These are phyloP conservation scores for Poterioochromonas sp. DNA, from an alignment of 352 stramenopile species.

Conservation along the genomic window DNA sequence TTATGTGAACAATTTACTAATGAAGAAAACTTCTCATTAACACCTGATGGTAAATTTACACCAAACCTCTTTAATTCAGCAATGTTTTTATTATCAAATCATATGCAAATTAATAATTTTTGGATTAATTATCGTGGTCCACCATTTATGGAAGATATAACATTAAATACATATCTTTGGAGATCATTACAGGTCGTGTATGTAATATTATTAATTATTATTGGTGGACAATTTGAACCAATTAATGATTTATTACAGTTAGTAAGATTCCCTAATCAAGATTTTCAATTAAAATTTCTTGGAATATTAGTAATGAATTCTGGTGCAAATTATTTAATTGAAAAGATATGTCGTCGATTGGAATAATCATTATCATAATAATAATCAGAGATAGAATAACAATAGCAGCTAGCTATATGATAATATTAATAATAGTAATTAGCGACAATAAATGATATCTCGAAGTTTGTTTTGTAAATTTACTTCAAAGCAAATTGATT, in stretches of 20 bases:
- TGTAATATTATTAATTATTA: slow-evolving; percentile 47
- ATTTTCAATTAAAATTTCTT: background rate
- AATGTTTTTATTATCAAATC: slow-evolving; percentile 90
- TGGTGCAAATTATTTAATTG: background rate
- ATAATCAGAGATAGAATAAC: too few species aligned
- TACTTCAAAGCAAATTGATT: too few species aligned
- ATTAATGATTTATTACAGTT: slow-evolving; percentile 60
- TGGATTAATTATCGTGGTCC: slow-evolving; percentile 94
- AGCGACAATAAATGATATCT: too few species aligned
- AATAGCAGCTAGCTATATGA: too few species aligned
- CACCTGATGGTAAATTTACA: slow-evolving; percentile 83
- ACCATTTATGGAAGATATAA: slow-evolving; percentile 94
- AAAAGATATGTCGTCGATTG: slow-evolving; percentile 1
- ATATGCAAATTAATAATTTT: slow-evolving; percentile 92
- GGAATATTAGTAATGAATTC: slow-evolving; percentile 1
- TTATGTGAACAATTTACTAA: slow-evolving; percentile 71
- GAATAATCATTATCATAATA: too few species aligned
- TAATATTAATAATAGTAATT: too few species aligned
- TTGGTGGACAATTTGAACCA: slow-evolving; percentile 53
- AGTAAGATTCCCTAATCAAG: slow-evolving; percentile 45
- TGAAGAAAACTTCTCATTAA: slow-evolving; percentile 63
- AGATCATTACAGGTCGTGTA: slow-evolving; percentile 69
- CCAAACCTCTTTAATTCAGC: slow-evolving; percentile 96
- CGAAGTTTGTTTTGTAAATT: too few species aligned
- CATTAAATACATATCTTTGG: slow-evolving; percentile 87